Base-by-base conservation (phyloP, 768 basidiomycete species). In the Rickenella mellea region DNA sequence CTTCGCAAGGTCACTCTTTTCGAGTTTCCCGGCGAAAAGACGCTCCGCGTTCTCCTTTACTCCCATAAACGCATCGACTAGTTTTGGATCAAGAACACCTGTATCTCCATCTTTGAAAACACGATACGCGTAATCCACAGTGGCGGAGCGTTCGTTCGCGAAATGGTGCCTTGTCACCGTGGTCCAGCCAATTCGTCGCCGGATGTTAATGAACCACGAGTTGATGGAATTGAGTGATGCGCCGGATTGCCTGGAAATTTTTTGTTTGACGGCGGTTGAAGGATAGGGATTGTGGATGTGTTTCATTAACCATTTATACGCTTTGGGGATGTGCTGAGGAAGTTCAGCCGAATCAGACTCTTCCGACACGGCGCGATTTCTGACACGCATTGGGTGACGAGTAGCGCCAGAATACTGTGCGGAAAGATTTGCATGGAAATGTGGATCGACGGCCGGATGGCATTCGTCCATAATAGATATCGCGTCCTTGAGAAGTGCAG, bases 121-220 rank as follows among this genome's bases (percentile, higher is more conserved):
- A 2, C 55, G 48, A 27, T 44, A 52, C 4, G 64, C 63, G 2
- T 59, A 53, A 2, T 58, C 54, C 0, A 61, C 0, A 2, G 54
- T 46, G 4, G 59, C 57, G 2, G 46, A 42, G 3, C 54, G 42
- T 4, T 55, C 52, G 1, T 50, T 55, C 6, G 49, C 42, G 15
- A 65, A 55, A 3, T 40, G 43, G 5, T 27, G 33, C 35, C 25
- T 21, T 14, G 28, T 37, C 39, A 33, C 21, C 0, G 41, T 11
- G 8, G 67, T 75, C 76, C 76, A 78, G 0, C 75, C 75, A 0
- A 76, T 76, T 0, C 73, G 65, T 17, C 66, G 68, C 1, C 76
- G 65, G 1, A 56, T 60, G 6, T 68, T 65, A 15, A 63, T 48
- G 25, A 77, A 78, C 76, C 76, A 77, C 0, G 52, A 48, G 28